A percentile compares a stretch with the other conserved stretches of the same genome.
Evolutionary conservation across 2,329 filamentous ascomycete genomes (phyloP).

Genomic region (Fusarium tricinctum): DNA sequence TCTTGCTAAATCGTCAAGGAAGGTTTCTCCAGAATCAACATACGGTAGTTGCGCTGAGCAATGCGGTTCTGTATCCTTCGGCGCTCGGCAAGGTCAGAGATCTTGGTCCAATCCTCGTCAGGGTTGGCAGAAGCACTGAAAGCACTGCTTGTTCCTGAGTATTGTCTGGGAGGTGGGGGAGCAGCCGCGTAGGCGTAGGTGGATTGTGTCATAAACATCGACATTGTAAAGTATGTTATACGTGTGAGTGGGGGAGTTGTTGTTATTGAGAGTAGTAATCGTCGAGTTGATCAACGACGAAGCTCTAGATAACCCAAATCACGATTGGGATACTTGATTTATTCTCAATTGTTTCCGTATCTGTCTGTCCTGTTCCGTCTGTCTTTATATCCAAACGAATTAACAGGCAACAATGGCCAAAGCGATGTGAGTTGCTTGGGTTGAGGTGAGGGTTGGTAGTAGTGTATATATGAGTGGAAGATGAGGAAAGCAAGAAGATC

Average conservation of each 20-base stretch:
- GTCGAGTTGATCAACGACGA: slow-evolving; percentile 35
- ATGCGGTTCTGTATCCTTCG: slow-evolving; percentile 97
- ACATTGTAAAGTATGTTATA: slow-evolving; percentile 49
- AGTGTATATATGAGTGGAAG: slow-evolving; percentile 27
- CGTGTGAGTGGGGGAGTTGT: slow-evolving; percentile 21
- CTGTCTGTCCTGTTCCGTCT: slow-evolving; percentile 35
- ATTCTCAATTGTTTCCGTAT: slow-evolving; percentile 31
- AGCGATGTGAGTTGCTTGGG: slow-evolving; percentile 28
- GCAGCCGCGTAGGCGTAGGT: slow-evolving; percentile 53
- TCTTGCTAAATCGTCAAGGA: slow-evolving; percentile 5
- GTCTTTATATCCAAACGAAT: slow-evolving; percentile 35
- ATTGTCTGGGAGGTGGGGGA: slow-evolving; percentile 70
- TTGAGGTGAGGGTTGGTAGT: slow-evolving; percentile 14
- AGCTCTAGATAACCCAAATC: slow-evolving; percentile 34
- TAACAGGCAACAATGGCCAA: slow-evolving; percentile 26
- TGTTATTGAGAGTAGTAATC: slow-evolving; percentile 21
- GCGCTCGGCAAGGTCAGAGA: slow-evolving; percentile 94
- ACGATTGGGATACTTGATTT: slow-evolving; percentile 20
- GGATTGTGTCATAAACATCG: slow-evolving; percentile 56
- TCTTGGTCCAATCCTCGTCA: slow-evolving; percentile 99
- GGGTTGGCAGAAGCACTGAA: slow-evolving; percentile 95
- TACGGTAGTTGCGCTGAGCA: slow-evolving; percentile 97
- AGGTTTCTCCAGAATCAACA: slow-evolving; percentile 53
- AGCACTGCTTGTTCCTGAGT: slow-evolving; percentile 87
- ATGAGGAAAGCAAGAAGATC: slow-evolving; percentile 33